Evolutionary conservation across 2,329 filamentous ascomycete genomes (phyloP).

Genomic region (Neurospora sp.): DNA sequence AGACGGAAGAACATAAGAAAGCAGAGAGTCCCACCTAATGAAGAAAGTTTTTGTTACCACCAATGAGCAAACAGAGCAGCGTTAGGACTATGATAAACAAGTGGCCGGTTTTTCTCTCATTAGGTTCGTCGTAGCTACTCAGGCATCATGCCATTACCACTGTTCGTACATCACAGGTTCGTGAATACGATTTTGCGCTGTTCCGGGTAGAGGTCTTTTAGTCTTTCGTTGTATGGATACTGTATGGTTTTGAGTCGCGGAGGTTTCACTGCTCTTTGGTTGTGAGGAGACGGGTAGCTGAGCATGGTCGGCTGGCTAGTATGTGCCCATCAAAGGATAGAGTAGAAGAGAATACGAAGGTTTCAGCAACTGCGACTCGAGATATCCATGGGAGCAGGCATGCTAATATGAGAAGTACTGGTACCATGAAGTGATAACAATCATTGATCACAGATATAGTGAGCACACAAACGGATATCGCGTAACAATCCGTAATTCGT

Average conservation of each 20-base stretch:
- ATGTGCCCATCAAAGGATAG: background rate
- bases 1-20: slow-evolving; percentile 12
- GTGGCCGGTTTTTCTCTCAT: background rate
- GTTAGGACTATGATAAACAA: background rate
- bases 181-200: background rate
- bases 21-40: slow-evolving; percentile 27
- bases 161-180: background rate
- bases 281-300: background rate
- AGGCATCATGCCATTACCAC: background rate
- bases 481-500: background rate
- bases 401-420: background rate
- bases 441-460: background rate
- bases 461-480: background rate
- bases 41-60: slow-evolving; percentile 31
- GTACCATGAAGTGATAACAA: background rate
- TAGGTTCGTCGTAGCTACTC: background rate
- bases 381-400: background rate
- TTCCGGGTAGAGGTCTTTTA: background rate
- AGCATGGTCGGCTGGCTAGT: background rate
- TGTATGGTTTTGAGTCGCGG: background rate
- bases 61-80: background rate
- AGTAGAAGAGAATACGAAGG: background rate
- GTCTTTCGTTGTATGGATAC: background rate
- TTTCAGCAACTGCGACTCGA: background rate
- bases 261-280: background rate